Conservation (phyloP, 2,329 filamentous ascomycete genomes). For the Anisogramma anomala region DNA sequence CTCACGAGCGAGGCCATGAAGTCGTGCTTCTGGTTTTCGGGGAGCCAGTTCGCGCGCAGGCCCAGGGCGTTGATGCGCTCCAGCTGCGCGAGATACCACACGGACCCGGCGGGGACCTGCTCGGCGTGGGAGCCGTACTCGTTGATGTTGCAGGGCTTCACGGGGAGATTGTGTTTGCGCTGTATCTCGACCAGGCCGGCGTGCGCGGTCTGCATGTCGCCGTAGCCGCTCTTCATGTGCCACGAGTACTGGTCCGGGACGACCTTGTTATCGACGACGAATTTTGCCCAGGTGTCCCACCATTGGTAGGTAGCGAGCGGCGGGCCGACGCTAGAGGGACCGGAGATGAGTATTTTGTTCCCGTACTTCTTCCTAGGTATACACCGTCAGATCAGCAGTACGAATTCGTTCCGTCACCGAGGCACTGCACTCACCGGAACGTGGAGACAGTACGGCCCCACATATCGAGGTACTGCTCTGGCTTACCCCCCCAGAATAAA, state of each 20-base stretch:
- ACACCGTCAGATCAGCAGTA: background rate
- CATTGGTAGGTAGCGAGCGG: slow-evolving; percentile 27
- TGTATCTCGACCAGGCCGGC: slow-evolving; percentile 19
- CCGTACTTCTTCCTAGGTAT: background rate
- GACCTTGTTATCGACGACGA: slow-evolving; percentile 25
- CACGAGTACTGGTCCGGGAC: slow-evolving; percentile 33
- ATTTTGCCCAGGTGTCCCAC: slow-evolving; percentile 28
- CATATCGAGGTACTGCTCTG: slow-evolving; percentile 29
- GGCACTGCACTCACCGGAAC: slow-evolving; percentile 21
- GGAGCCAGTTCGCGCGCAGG: slow-evolving; percentile 35
- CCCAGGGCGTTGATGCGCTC: slow-evolving; percentile 32
- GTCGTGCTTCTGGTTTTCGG: slow-evolving; percentile 30
- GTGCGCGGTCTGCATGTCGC: slow-evolving; percentile 22
- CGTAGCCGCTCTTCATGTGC: slow-evolving; percentile 26
- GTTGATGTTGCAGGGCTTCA: slow-evolving; percentile 32
- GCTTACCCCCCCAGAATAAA: slow-evolving; percentile 26
- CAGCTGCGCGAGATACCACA: slow-evolving; percentile 35
- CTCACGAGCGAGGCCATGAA: slow-evolving; percentile 30
- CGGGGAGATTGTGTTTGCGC: slow-evolving; percentile 21
- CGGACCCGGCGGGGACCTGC: slow-evolving; percentile 29
- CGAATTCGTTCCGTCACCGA: background rate
- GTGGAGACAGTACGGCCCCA: slow-evolving; percentile 20
- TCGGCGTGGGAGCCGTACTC: slow-evolving; percentile 33
- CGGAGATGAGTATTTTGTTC: slow-evolving; percentile 22
- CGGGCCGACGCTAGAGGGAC: slow-evolving; percentile 26